Evolutionary conservation across 805 yeast genomes (phyloP).

Genomic region (Candida sithepensis): DNA sequence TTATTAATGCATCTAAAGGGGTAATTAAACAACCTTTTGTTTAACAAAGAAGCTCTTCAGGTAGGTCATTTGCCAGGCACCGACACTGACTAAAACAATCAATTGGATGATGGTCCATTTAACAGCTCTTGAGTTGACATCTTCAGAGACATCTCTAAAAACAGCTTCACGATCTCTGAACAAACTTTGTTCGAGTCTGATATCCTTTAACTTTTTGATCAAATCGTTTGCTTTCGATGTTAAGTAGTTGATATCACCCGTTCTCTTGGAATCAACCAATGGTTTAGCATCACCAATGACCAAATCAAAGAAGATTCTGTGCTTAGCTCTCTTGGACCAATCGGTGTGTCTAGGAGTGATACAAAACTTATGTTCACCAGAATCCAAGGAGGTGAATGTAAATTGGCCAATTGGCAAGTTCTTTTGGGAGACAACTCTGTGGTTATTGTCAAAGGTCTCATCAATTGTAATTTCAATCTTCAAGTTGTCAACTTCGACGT

Average conservation of each 20-base stretch:
- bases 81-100: conserved; percentile 59
- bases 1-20: no score
- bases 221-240: conserved; percentile 55
- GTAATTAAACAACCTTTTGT: conserved; percentile 61
- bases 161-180: conserved; percentile 73
- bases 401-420: conserved; percentile 64
- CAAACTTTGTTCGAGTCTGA: conserved; percentile 60
- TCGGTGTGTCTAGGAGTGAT: conserved; percentile 48
- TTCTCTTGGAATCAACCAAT: conserved; percentile 65
- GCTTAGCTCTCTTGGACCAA: conserved; percentile 45
- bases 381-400: conserved; percentile 67
- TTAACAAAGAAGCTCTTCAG: conserved; percentile 74
- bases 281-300: conserved; percentile 62
- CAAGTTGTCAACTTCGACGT: conserved; percentile 51
- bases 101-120: conserved; percentile 72
- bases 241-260: conserved; percentile 50
- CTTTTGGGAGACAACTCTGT: conserved; percentile 69
- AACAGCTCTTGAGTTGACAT: conserved; percentile 65
- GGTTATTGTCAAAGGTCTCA: conserved; percentile 74
- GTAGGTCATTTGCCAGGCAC: conserved; percentile 72
- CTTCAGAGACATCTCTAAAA: conserved; percentile 70
- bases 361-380: conserved; percentile 79
- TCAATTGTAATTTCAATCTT: conserved; percentile 68
- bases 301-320: conserved; percentile 69
- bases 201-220: conserved; percentile 53